A percentile compares a stretch with the other conserved stretches of the same genome.
Conservation (phyloP, 2,329 filamentous ascomycete genomes). For the Colletotrichum chlorophyti region DNA sequence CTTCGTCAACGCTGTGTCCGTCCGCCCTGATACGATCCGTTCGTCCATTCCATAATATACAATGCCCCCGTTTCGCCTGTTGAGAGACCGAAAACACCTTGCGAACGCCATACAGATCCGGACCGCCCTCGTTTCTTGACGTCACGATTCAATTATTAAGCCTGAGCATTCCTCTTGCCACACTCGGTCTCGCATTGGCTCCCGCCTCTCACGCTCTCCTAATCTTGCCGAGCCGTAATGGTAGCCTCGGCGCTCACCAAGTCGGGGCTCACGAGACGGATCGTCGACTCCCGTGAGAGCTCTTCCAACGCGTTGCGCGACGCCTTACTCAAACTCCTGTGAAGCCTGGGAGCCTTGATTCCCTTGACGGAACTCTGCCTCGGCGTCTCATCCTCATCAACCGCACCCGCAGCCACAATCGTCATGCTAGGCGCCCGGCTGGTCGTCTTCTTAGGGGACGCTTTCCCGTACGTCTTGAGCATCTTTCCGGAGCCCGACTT, state of each 20-base stretch:
- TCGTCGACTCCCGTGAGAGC: conserved; percentile 22
- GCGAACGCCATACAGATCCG: conserved; percentile 24
- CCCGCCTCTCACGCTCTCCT: neutral
- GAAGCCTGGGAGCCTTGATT: conserved; percentile 5
- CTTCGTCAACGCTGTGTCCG: conserved; percentile 6
- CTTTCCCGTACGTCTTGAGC: conserved; percentile 29
- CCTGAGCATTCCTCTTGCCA: neutral
- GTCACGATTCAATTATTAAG: conserved; percentile 12
- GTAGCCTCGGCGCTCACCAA: conserved; percentile 17
- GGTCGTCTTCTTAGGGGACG: conserved; percentile 21
- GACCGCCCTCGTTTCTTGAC: conserved; percentile 26
- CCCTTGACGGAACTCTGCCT: conserved; percentile 1
- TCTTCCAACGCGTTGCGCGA: conserved; percentile 29
- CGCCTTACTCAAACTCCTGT: conserved; percentile 26
- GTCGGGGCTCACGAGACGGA: conserved; percentile 29
- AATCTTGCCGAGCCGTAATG: conserved; percentile 26
- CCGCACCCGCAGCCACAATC: conserved; percentile 23
- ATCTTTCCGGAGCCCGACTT: conserved; percentile 29
- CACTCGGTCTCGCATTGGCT: neutral
- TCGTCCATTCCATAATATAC: conserved; percentile 23
- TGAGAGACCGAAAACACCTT: conserved; percentile 26
- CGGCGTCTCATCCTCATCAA: neutral
- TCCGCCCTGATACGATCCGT: neutral
- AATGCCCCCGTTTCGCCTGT: conserved; percentile 27
- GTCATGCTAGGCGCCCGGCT: conserved; percentile 26